Percentiles rank a stretch among this genome's conserved stretches.
These are phyloP conservation scores for Leccinum solheimii DNA, from an alignment of 1,284 basidiomycete species.

Conservation along the genomic window DNA sequence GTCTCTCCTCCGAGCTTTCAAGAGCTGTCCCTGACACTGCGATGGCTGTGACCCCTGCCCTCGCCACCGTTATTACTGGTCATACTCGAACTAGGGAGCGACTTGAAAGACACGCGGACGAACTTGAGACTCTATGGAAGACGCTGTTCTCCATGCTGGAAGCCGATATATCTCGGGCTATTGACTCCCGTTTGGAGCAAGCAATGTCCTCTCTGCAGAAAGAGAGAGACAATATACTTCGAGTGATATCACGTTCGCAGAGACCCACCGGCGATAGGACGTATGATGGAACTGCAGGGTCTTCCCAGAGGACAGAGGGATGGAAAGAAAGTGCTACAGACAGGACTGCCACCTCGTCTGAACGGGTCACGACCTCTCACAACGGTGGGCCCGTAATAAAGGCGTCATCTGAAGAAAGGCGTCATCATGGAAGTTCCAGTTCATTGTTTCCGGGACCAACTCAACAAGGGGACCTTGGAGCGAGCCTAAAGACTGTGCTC, in stretches of 20 bases:
- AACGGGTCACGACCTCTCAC: constrained; percentile 12
- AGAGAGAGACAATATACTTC: constrained; percentile 35
- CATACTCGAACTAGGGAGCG: constrained; percentile 45
- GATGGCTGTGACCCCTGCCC: constrained; percentile 42
- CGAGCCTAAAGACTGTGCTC: constrained; percentile 28
- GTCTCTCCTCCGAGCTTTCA: constrained; percentile 47
- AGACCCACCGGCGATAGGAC: constrained; percentile 10
- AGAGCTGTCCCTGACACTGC: constrained; percentile 43
- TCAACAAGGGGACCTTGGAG: constrained; percentile 26
- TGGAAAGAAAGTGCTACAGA: constrained; percentile 19
- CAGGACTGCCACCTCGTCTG: constrained; percentile 13
- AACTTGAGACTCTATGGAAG: constrained; percentile 46
- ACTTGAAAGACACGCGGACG: constrained; percentile 39
- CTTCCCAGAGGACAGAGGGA: constrained; percentile 17
- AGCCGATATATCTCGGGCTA: constrained; percentile 38
- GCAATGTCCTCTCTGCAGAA: constrained; percentile 38
- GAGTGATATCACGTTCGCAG: constrained; percentile 22
- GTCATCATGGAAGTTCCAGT: constrained; percentile 13
- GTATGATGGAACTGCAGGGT: constrained; percentile 9
- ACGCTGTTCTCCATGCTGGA: constrained; percentile 44
- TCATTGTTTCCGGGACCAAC: constrained; percentile 18
- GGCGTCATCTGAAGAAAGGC: constrained; percentile 16
- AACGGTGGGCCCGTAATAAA: constrained; percentile 11
- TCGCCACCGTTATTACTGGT: constrained; percentile 44
- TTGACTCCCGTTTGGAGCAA: constrained; percentile 42